Percentiles rank a stretch among this genome's conserved stretches.
These are phyloP conservation scores for Triglochin maritima DNA, from an alignment of 106 monocot species.

Conservation along the genomic window DNA sequence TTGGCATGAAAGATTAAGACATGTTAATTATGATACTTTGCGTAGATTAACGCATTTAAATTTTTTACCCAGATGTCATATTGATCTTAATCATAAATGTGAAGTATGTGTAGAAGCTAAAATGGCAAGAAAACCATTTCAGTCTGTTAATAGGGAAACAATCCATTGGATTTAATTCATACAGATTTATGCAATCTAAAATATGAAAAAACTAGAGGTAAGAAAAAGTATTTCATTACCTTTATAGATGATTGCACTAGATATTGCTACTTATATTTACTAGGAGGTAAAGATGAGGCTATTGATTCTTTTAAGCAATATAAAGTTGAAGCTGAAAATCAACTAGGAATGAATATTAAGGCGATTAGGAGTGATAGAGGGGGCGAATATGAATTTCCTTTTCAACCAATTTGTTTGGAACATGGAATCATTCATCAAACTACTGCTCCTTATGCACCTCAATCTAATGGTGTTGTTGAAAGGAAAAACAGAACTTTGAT, in stretches of 20 bases:
- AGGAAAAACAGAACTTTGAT: conserved; percentile 4
- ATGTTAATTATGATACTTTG: no score
- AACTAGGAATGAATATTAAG: background rate
- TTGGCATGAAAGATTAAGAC: no score
- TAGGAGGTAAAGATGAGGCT: background rate
- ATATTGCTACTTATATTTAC: background rate
- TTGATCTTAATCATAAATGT: no score
- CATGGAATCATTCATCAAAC: conserved; percentile 5
- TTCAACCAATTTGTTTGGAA: background rate
- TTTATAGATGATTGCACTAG: background rate
- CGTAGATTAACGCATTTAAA: no score
- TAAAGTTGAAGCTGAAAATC: conserved; percentile 2
- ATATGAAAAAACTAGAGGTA: background rate
- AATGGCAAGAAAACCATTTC: no score
- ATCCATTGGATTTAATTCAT: background rate
- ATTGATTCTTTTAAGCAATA: conserved; percentile 3
- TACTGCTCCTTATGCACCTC: background rate
- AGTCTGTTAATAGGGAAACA: no score
- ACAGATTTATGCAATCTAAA: background rate
- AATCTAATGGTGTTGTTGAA: conserved; percentile 3
- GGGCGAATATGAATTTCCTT: background rate
- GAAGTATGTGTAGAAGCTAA: no score
- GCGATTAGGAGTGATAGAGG: no score
- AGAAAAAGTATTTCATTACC: background rate
- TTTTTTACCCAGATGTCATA: no score